Conservation (phyloP, 1,139 yeast species). For the Saccharomyces hybrid region DNA sequence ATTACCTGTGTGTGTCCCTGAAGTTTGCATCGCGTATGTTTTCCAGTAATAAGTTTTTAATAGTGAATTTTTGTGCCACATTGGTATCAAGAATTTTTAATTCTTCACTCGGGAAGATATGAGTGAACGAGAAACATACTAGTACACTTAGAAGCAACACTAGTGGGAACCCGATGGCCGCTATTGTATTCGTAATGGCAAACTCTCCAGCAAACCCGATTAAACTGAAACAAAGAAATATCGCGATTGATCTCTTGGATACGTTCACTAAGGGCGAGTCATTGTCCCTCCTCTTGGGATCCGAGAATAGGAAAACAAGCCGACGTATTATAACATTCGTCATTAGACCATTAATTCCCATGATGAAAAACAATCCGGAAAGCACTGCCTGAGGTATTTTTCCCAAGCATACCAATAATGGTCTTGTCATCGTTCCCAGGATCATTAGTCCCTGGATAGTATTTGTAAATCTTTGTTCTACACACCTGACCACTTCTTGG, state of each 20-base stretch:
- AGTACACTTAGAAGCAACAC: slow-evolving; percentile 68
- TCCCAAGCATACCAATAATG: slow-evolving; percentile 71
- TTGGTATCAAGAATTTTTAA: slow-evolving; percentile 53
- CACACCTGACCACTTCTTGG: slow-evolving; percentile 49
- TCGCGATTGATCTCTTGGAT: slow-evolving; percentile 44
- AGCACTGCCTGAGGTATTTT: slow-evolving; percentile 90
- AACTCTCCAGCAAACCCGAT: slow-evolving; percentile 73
- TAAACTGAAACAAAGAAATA: slow-evolving; percentile 53
- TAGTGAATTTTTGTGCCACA: slow-evolving; percentile 34
- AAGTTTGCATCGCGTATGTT: slow-evolving; percentile 12
- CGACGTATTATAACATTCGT: slow-evolving; percentile 58
- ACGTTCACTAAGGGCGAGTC: slow-evolving; percentile 32
- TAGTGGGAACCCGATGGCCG: slow-evolving; percentile 93
- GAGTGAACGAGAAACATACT: slow-evolving; percentile 49
- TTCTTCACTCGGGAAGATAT: slow-evolving; percentile 54
- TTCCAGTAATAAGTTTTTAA: slow-evolving; percentile 31
- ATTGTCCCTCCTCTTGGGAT: slow-evolving; percentile 35
- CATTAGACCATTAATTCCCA: slow-evolving; percentile 79
- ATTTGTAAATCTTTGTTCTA: slow-evolving; percentile 84
- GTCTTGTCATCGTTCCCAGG: slow-evolving; percentile 83
- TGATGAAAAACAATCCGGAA: slow-evolving; percentile 84
- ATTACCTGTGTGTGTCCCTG: neutral
- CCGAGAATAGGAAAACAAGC: slow-evolving; percentile 59
- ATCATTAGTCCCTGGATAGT: slow-evolving; percentile 77
- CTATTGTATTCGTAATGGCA: slow-evolving; percentile 77